Evolutionary conservation across 108 stramenopile genomes (phyloP).

Genomic region (Asterionellopsis glacialis): DNA sequence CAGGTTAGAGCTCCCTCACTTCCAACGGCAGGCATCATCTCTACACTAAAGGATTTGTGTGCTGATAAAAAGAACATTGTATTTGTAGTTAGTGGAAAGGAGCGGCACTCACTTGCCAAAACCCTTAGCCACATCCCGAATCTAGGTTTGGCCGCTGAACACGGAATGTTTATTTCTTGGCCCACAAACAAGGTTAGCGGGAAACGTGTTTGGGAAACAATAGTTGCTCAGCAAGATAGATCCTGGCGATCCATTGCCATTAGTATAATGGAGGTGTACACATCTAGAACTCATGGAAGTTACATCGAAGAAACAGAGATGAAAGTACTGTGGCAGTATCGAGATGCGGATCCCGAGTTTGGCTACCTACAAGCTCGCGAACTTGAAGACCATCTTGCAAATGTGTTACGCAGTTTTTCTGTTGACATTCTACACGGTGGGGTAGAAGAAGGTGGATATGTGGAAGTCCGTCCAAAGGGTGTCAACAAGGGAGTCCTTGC

Average conservation of each 20-base stretch:
- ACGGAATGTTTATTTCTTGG: conserved; percentile 93
- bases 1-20: conserved; percentile 67
- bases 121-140: conserved; percentile 74
- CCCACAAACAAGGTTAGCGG: conserved; percentile 53
- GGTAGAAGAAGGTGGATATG: conserved; percentile 83
- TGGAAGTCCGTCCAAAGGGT: conserved; percentile 84
- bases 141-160: conserved; percentile 89
- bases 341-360: conserved; percentile 97
- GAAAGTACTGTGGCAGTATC: conserved; percentile 96
- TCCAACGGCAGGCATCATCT: conserved; percentile 58
- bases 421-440: conserved; percentile 93
- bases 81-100: conserved; percentile 89
- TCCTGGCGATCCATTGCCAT: conserved; percentile 80
- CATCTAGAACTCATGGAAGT: conserved; percentile 89
- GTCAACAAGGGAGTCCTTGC: conserved; percentile 88
- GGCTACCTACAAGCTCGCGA: conserved; percentile 92
- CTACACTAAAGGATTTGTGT: conserved; percentile 77
- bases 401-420: conserved; percentile 82
- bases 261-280: conserved; percentile 91
- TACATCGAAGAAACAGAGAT: conserved; percentile 88
- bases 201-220: conserved; percentile 74
- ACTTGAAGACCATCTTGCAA: conserved; percentile 93
- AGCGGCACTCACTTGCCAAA: conserved; percentile 75
- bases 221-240: conserved; percentile 88
- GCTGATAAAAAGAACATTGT: conserved; percentile 83